Conservation (phyloP, 1,284 basidiomycete species). For the Sphaerobolus stellatus region DNA sequence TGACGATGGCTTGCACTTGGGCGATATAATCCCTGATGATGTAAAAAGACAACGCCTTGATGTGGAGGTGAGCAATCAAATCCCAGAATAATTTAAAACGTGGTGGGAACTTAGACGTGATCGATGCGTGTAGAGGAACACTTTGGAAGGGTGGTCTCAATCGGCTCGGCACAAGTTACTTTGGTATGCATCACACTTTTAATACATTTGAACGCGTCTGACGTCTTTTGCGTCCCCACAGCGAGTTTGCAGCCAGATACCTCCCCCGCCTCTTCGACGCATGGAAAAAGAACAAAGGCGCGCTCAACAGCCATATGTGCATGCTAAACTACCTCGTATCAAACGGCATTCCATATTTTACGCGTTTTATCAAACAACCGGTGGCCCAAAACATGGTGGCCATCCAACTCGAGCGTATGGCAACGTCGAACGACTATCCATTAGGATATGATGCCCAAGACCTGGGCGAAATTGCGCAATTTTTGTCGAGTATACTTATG, state of each 20-base stretch:
- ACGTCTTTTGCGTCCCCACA: constrained; percentile 16
- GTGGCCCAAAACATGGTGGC: constrained; percentile 32
- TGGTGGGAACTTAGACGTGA: too few species aligned
- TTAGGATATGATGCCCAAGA: constrained; percentile 20
- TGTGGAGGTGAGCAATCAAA: not conserved
- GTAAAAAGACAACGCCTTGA: not conserved
- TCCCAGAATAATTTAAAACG: not conserved
- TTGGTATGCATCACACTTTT: constrained; percentile 25
- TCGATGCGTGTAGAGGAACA: too few species aligned
- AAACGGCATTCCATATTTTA: constrained; percentile 43
- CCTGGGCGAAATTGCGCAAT: constrained; percentile 39
- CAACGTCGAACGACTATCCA: constrained; percentile 17
- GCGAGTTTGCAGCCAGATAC: constrained; percentile 41
- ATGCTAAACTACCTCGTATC: constrained; percentile 34
- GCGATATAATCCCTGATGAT: not conserved
- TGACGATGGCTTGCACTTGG: not conserved
- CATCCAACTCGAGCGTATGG: constrained; percentile 37
- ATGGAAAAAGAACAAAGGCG: constrained; percentile 26
- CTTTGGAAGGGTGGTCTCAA: not conserved
- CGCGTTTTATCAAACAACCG: constrained; percentile 34
- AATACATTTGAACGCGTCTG: constrained; percentile 37
- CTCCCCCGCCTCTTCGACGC: constrained; percentile 33
- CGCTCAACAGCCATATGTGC: constrained; percentile 26
- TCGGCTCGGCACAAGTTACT: not conserved
- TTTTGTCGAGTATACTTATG: constrained; percentile 39